phyloP scores from a whole-genome alignment of 305 asterid species.

The Solanum hybrid region DNA sequence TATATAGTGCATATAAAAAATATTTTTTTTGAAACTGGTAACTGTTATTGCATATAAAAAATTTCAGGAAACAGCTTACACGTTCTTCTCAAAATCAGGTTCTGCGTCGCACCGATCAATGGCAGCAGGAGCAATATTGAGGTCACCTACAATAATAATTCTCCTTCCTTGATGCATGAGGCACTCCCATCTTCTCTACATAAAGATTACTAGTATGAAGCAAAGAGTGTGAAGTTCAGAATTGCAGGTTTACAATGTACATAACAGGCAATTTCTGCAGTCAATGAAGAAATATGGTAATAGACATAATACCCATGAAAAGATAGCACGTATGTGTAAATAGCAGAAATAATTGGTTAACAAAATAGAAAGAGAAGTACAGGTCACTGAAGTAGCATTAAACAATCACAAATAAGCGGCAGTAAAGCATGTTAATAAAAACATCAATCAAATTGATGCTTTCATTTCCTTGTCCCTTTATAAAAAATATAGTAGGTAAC shows the following conservation, averaged over 20 bases:
- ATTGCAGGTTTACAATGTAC: not conserved
- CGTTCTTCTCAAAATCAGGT: conserved; percentile 78
- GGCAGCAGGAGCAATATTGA: conserved; percentile 74
- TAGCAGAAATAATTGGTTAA: not conserved
- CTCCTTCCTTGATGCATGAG: conserved; percentile 60
- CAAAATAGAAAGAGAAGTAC: not conserved
- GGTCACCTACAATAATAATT: conserved; percentile 84
- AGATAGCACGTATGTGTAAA: not conserved
- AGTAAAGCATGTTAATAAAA: not conserved
- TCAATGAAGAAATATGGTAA: not conserved
- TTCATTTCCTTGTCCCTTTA: not conserved
- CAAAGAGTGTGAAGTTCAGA: conserved; percentile 15
- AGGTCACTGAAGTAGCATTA: not conserved
- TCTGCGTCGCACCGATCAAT: conserved; percentile 90
- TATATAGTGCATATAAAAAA: not conserved
- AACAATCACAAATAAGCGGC: not conserved
- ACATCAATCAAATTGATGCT: not conserved
- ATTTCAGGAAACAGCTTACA: conserved; percentile 36
- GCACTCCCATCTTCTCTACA: conserved; percentile 85
- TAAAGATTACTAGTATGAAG: conserved; percentile 30
- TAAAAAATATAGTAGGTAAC: not conserved
- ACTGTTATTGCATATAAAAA: not conserved
- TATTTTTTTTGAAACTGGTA: not conserved
- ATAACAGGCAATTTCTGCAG: not conserved
- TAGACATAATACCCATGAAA: not conserved